Base-by-base conservation (phyloP, 768 basidiomycete species). In the Leccinum sublutescens region DNA sequence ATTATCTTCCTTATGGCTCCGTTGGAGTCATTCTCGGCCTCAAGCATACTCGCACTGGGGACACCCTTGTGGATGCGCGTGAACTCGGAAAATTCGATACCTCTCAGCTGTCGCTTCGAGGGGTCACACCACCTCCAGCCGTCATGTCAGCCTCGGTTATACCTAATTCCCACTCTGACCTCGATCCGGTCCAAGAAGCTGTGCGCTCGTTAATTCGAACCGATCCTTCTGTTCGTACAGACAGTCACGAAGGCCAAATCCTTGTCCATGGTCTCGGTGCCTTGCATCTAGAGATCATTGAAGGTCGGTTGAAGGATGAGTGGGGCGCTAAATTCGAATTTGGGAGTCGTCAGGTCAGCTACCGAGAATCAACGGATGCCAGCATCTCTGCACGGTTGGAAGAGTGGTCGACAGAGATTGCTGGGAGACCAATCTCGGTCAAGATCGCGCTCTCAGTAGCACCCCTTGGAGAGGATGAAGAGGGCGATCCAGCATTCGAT, bases 221-320 rank as follows among this genome's bases (percentile, higher is more conserved):
- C 1, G 93, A 95, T 67, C 93, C 93, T n/a, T 93, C 91, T 1
- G 83, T 93, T 29, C 86, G 93, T 19, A 78, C 86, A 31, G 93
- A 93, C 55, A 76, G 78, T 3, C 86, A 90, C 56, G 93, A 95
- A 63, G 93, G 91, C 1, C 93, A 95, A 66, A 77, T 92, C 34
- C 80, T 95, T 31, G 80, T 92, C 1, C 90, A 94, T 64, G 92
- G 92, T 2, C 83, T 95, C 45, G 93, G 93, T 14, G 84, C 89
- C 31, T 80, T 95, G 12, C 93, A 95, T 68, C 81, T 95, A n/a
- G 93, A 95, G 72, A 93, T 95, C 56, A 80, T 93, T 10, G 90
- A 91, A 73, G 83, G 85, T n/a, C 82, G 93, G 47, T 76, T 95
- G 27, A 80, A 78, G 55, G 85, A 91, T 57, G 93, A 94, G 73